These are phyloP conservation scores for Trichoderma sp. DNA, from an alignment of 2,329 filamentous ascomycete species.

Conservation along the genomic window DNA sequence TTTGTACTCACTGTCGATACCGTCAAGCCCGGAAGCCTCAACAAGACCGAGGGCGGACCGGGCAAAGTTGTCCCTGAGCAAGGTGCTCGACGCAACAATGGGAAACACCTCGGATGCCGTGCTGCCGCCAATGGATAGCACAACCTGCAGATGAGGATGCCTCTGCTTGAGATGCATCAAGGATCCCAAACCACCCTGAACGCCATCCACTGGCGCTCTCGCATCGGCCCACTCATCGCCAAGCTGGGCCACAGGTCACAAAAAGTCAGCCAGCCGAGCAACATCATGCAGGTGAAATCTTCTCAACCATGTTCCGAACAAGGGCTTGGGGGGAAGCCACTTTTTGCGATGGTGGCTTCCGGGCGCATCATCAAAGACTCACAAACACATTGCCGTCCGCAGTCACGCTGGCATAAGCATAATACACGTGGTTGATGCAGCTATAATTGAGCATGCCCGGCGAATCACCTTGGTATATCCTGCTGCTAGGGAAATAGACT, in stretches of 20 bases:
- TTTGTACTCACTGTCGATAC: constrained; percentile 65
- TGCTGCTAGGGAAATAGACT: constrained; percentile 81
- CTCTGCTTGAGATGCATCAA: constrained; percentile 72
- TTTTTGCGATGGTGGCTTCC: constrained; percentile 17
- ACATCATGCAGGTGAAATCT: constrained; percentile 25
- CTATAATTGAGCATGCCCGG: constrained; percentile 74
- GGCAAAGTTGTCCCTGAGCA: constrained; percentile 69
- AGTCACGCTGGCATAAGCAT: constrained; percentile 76
- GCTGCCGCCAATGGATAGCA: constrained; percentile 75
- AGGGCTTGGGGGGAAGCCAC: constrained; percentile 18
- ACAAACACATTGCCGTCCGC: constrained; percentile 75
- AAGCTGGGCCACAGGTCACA: constrained; percentile 53
- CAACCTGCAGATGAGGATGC: constrained; percentile 71
- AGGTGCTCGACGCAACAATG: constrained; percentile 62
- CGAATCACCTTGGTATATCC: constrained; percentile 71
- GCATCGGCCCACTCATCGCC: constrained; percentile 79
- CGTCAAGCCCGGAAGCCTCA: constrained; percentile 63
- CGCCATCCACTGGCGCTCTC: constrained; percentile 71
- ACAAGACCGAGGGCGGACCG: constrained; percentile 67
- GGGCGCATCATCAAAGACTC: constrained; percentile 42
- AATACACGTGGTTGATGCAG: constrained; percentile 80
- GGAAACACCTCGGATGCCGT: constrained; percentile 68
- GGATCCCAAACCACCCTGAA: constrained; percentile 70
- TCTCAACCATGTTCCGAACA: neutral
- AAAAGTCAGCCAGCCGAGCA: constrained; percentile 34